A percentile compares a stretch with the other conserved stretches of the same genome.
phyloP scores from a whole-genome alignment of 257 asterid species.

The Solanum microdontum region DNA sequence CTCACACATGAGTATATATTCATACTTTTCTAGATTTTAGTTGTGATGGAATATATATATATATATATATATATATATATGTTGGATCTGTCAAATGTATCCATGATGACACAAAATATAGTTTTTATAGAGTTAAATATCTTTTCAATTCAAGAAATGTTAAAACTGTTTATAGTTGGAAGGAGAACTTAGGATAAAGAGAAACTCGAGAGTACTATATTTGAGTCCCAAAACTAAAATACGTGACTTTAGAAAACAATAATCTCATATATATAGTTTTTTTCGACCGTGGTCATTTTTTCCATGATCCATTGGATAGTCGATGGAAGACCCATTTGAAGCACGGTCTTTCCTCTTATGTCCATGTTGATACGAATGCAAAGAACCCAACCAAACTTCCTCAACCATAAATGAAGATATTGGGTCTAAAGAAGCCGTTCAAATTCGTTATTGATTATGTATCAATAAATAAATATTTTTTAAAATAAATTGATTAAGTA shows the following conservation, averaged over 20 bases:
- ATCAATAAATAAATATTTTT: neutral
- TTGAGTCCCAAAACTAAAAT: neutral
- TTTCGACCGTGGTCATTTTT: accelerated
- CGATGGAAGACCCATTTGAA: neutral
- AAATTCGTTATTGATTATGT: too few relatives aligned
- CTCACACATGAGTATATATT: too few relatives aligned
- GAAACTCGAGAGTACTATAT: neutral
- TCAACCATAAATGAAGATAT: neutral
- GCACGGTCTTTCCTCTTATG: neutral
- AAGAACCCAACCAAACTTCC: neutral
- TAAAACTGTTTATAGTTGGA: accelerated
- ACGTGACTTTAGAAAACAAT: accelerated
- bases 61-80: too few relatives aligned
- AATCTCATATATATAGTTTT: accelerated
- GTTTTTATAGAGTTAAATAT: neutral
- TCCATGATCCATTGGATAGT: too few relatives aligned
- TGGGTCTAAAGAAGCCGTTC: too few relatives aligned
- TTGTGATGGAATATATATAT: neutral
- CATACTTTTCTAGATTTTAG: neutral
- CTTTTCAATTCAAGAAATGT: neutral
- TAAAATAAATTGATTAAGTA: neutral
- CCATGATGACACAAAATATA: accelerated
- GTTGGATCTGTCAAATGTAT: neutral
- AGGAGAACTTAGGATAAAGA: neutral
- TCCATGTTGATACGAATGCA: neutral